Percentiles rank a stretch among this genome's conserved stretches.
These are phyloP conservation scores for Pythium apleroticum DNA, from an alignment of 352 stramenopile genomes.

Conservation along the genomic window DNA sequence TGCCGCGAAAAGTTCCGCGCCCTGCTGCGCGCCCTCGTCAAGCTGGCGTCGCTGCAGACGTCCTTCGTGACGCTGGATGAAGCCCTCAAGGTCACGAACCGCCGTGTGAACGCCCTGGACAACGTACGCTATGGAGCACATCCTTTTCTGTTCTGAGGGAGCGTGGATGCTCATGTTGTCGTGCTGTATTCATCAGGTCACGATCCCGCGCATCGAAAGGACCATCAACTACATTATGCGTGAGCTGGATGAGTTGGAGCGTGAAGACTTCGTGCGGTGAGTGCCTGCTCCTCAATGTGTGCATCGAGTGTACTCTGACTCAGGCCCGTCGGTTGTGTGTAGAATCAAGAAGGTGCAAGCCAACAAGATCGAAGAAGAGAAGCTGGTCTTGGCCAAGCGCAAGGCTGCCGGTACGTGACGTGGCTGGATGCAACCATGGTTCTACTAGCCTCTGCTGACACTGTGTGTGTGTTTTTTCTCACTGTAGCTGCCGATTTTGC, in stretches of 20 bases:
- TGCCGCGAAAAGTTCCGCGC: slow-evolving; percentile 89
- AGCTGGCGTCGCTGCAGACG: slow-evolving; percentile 91
- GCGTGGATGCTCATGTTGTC: background rate
- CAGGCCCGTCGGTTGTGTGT: slow-evolving; percentile 11
- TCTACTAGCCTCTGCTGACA: no score
- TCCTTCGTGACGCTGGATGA: slow-evolving; percentile 99
- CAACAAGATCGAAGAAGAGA: slow-evolving; percentile 94
- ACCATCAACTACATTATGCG: slow-evolving; percentile 97
- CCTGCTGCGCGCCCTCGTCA: slow-evolving; percentile 83
- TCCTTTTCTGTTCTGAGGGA: background rate
- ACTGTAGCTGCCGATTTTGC: background rate
- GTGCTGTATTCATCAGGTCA: slow-evolving; percentile 87
- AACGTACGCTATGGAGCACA: slow-evolving; percentile 60
- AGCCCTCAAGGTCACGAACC: slow-evolving; percentile 98
- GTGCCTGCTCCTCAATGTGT: slow-evolving; percentile 3
- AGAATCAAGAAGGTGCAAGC: slow-evolving; percentile 98
- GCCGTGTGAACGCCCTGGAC: slow-evolving; percentile 98
- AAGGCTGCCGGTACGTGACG: slow-evolving; percentile 45
- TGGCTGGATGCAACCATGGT: no score
- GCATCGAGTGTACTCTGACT: no score
- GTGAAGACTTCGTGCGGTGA: slow-evolving; percentile 93
- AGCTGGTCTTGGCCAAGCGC: slow-evolving; percentile 56
- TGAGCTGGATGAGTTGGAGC: slow-evolving; percentile 98
- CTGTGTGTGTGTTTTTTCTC: no score
- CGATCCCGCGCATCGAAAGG: slow-evolving; percentile 97